Evolutionary conservation across 129 eudicot species (phyloP), one percentile per base, ranked within the genome.

Genomic region (Calendula officinalis): DNA sequence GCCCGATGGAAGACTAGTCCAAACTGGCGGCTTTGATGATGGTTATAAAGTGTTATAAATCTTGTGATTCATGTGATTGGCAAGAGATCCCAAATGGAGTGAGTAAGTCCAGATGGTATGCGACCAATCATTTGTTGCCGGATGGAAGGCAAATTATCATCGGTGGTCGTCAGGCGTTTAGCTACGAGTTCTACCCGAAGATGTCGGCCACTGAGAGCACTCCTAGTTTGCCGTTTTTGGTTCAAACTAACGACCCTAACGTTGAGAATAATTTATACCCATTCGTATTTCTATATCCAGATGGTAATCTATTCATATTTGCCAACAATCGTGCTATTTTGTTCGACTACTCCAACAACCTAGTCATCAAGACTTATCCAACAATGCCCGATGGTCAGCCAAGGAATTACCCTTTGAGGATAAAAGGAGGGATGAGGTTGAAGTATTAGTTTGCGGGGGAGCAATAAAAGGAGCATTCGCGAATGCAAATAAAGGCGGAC

Each of bases 371-470:
- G 46, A 84, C 75, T 3, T 88, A 79, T 58, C 96, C 89, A 12
- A 51, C 64, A 3, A 69, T 88, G 0, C 89, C 92, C 2, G 89
- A 76, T 16, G 92, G 92, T 14, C 83, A 87, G 22, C 95, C 96
- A 22, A 64, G 96, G 46, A 77, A 56, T 68, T 84, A 84, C 62
- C 96, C 92, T n/a, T n/a, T n/a, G n/a, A n/a, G 35, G 67, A 80
- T 69, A 40, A 27, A 58, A 33, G 59, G 66, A 4, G 84, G 79
- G 37, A 11, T 5, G 68, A 52, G 34, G 83, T 77, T 35, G 80
- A 85, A 42, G 90, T 85, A 0, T 59, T 89, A 59, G 87, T 89
- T n/a, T 83, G 87, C n/a, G 95, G 95, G 3, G 88, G 88, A 40
- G 92, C 92, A 16, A 85, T 85, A 0, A 75, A 55, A 41, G 87